A percentile compares a stretch with the other conserved stretches of the same genome.
Evolutionary conservation across 495 filamentous ascomycete species (phyloP).

Genomic region (Rostrohypoxylon terebratum): DNA sequence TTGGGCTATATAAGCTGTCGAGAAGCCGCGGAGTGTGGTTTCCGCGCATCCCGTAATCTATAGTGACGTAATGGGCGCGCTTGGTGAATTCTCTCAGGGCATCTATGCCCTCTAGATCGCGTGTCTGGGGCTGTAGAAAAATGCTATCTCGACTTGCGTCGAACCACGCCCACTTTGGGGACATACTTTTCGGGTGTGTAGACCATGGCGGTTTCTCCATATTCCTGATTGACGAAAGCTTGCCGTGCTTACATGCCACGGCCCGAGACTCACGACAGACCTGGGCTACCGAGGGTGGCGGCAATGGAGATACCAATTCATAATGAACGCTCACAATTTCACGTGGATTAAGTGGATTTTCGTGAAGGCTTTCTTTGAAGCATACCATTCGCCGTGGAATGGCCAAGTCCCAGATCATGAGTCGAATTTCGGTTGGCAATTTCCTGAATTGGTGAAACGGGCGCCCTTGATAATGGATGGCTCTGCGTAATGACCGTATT

Average conservation of each 20-base stretch:
- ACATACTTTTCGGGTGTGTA: too few relatives aligned
- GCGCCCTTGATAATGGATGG: background rate
- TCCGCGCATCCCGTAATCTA: background rate
- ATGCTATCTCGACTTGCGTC: constrained; percentile 14
- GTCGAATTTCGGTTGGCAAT: constrained; percentile 21
- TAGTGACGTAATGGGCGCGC: background rate
- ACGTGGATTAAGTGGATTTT: too few relatives aligned
- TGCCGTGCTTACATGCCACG: constrained; percentile 11
- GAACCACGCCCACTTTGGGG: constrained; percentile 17
- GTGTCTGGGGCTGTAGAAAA: background rate
- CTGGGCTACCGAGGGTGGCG: constrained; percentile 16
- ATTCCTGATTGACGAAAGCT: constrained; percentile 1
- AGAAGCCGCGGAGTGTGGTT: background rate
- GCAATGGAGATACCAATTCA: background rate
- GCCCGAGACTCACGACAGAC: constrained; percentile 31
- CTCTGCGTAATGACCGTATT: background rate
- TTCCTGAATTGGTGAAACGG: constrained; percentile 18
- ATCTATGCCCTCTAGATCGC: background rate
- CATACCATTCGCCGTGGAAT: constrained; percentile 1
- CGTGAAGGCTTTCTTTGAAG: background rate
- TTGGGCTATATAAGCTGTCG: background rate
- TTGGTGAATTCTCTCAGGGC: background rate
- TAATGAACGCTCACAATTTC: background rate
- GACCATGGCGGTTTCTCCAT: background rate
- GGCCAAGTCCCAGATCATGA: constrained; percentile 32